These are phyloP conservation scores for Trichaptum fuscoviolaceum DNA, from an alignment of 768 basidiomycete genomes.

Conservation along the genomic window DNA sequence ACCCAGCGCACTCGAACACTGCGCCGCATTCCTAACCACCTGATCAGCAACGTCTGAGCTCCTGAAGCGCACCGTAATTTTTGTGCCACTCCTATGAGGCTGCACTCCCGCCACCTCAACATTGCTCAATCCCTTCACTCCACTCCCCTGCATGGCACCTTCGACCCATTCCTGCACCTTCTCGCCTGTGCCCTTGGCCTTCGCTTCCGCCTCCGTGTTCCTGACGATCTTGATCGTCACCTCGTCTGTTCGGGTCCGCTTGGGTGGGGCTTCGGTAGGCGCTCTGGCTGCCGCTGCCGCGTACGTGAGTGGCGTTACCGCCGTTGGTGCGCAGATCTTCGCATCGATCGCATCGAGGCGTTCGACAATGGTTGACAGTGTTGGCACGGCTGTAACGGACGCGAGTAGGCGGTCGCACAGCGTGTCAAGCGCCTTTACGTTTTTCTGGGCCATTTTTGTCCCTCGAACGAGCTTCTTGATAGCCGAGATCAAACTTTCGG, in stretches of 20 bases:
- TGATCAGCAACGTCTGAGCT: neutral
- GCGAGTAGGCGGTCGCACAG: neutral
- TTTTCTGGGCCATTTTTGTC: constrained; percentile 1
- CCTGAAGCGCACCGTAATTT: neutral
- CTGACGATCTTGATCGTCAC: neutral
- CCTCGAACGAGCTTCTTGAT: neutral
- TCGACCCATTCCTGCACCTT: neutral
- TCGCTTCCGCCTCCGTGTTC: constrained; percentile 1
- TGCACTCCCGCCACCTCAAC: neutral
- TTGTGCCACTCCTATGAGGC: neutral
- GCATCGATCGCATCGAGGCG: neutral
- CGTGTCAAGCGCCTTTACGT: neutral
- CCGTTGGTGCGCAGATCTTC: neutral
- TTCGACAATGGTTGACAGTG: neutral
- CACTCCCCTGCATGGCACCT: neutral
- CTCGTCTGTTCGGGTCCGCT: neutral
- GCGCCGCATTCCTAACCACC: neutral
- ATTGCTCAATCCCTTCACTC: neutral
- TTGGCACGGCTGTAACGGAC: neutral
- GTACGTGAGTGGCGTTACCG: neutral
- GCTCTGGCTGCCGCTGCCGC: neutral
- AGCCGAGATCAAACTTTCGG: neutral
- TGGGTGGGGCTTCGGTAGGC: neutral
- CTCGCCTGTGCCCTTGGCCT: neutral
- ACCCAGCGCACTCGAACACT: neutral